Evolutionary conservation across 1,139 yeast species (phyloP), one percentile per base, ranked within the genome.

Genomic region (Saccharomyces uvarum): DNA sequence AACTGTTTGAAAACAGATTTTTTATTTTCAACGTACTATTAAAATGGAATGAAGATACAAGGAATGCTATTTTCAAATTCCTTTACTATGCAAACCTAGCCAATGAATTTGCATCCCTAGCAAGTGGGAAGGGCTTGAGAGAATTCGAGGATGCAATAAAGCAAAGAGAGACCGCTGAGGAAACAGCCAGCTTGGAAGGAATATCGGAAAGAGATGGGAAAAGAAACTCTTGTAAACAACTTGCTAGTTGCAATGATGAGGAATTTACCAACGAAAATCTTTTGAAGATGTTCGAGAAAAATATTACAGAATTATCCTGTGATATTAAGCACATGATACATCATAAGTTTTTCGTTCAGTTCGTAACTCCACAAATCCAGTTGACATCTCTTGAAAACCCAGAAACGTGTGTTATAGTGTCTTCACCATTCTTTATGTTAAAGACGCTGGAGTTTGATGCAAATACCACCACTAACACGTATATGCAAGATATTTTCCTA

Each of bases 351-450:
- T 70, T 84, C 59, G 76, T 91, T 49, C 88, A 88, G 56, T 77
- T 91, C 42, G 75, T 88, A 11, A 80, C 91, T 1, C 98, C 99
- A 0, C 98, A 93, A 67, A 81, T 93, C 52, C 96, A 91, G 66
- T 70, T 91, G 24, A 84, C 86, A 57, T 79, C 88, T 52, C 84
- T 83, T 27, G 80, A 80, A 53, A 80, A 81, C 50, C 81, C 83
- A 0, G 80, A 81, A 51, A 77, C 86, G 2, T 82, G 88, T 54
- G 78, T 89, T n/a, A 69, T 89, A 53, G 73, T 89, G 8, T 79
- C 89, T 1, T 80, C 96, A 0, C 84, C 84, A 57, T 85, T 82
- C 60, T 78, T 93, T 57, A 93, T 88, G 61, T 65, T 86, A 61
- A 80, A 88, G 59, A 78, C 84, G 7, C 69, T 88, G 19, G 75